phyloP scores from a whole-genome alignment of 2,329 filamentous ascomycete genomes.

The Pestalotiopsis sp. region DNA sequence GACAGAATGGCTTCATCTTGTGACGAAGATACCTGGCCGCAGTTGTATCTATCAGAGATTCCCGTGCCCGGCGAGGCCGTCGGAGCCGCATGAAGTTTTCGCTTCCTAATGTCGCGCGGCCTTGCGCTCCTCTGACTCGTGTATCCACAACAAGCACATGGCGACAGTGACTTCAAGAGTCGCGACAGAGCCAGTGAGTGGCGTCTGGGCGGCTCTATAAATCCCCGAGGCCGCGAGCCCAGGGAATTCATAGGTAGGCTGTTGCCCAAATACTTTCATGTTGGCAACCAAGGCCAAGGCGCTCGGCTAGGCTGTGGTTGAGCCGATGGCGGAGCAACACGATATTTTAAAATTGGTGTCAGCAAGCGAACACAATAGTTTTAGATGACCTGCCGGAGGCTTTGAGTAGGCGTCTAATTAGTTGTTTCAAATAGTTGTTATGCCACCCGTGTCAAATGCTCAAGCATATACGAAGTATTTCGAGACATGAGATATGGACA shows the following conservation, averaged over 20 bases:
- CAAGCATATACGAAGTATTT: no score
- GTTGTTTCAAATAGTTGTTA: neutral
- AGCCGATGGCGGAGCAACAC: neutral
- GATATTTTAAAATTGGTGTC: neutral
- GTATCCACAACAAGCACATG: neutral
- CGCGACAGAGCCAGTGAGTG: neutral
- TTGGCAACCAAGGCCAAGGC: neutral
- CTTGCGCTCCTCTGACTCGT: neutral
- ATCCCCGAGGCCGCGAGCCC: neutral
- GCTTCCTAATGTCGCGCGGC: neutral
- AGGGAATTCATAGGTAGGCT: neutral
- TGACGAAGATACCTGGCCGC: no score
- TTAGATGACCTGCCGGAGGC: neutral
- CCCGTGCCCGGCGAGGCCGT: neutral
- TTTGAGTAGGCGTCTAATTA: neutral
- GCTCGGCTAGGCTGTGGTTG: neutral
- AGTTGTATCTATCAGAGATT: neutral
- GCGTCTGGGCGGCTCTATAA: neutral
- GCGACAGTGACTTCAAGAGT: neutral
- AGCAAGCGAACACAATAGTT: neutral
- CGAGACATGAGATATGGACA: neutral
- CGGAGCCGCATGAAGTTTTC: neutral
- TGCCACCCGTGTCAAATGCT: neutral
- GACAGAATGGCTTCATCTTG: no score
- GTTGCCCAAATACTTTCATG: neutral